Conservation (phyloP, 768 basidiomycete species). For the Mycena crocata region DNA sequence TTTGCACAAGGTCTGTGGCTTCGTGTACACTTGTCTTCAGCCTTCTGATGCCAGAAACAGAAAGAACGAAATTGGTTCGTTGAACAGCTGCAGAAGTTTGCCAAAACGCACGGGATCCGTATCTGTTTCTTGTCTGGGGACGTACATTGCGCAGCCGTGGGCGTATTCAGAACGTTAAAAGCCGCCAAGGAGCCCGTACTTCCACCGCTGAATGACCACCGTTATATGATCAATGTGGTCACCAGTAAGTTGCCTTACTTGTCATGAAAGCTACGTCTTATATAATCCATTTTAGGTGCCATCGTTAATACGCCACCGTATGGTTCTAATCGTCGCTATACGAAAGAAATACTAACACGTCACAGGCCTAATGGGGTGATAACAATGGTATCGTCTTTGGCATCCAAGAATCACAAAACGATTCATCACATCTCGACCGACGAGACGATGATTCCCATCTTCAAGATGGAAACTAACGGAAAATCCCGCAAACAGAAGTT, state of each 20-base stretch:
- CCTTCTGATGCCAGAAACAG: conserved; percentile 51
- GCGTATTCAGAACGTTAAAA: conserved; percentile 76
- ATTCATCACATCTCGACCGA: conserved; percentile 87
- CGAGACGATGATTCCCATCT: conserved; percentile 88
- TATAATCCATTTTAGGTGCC: conserved; percentile 62
- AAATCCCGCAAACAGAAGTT: conserved; percentile 78
- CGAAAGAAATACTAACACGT: background rate
- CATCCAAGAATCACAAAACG: conserved; percentile 86
- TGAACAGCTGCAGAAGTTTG: conserved; percentile 79
- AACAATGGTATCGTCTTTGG: conserved; percentile 82
- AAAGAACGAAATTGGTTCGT: conserved; percentile 93
- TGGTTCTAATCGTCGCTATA: conserved; percentile 41
- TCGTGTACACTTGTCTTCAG: background rate
- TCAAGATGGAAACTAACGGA: conserved; percentile 82
- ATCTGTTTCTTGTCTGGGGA: conserved; percentile 93
- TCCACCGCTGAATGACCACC: conserved; percentile 70
- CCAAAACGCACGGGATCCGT: conserved; percentile 70
- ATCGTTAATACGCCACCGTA: conserved; percentile 96
- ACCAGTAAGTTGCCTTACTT: conserved; percentile 64
- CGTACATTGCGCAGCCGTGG: conserved; percentile 92
- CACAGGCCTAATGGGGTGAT: conserved; percentile 78
- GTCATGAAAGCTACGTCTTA: background rate
- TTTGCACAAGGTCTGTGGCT: conserved; percentile 69
- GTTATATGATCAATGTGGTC: conserved; percentile 93
- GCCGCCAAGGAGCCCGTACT: conserved; percentile 61